These are phyloP conservation scores for Marasmius tenuissimus DNA, from an alignment of 1,284 basidiomycete species.

Conservation along the genomic window DNA sequence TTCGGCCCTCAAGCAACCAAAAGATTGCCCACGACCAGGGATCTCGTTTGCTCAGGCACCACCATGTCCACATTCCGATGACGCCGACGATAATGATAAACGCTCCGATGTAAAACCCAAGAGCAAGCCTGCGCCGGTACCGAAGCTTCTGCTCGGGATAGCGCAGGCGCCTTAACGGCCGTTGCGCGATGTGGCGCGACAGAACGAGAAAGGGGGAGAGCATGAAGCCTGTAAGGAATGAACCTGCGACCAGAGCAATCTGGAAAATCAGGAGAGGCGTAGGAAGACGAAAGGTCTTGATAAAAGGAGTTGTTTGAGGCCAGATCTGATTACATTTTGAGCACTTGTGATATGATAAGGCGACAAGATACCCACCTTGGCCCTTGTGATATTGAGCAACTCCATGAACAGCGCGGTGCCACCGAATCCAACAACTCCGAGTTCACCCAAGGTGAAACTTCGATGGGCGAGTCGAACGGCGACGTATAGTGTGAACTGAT, in stretches of 20 bases:
- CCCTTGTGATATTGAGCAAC: slow-evolving; percentile 77
- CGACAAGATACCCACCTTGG: slow-evolving; percentile 54
- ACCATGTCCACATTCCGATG: slow-evolving; percentile 92
- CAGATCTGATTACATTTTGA: slow-evolving; percentile 57
- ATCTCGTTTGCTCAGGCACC: slow-evolving; percentile 83
- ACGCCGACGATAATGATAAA: slow-evolving; percentile 79
- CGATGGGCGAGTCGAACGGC: slow-evolving; percentile 88
- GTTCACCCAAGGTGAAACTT: slow-evolving; percentile 94
- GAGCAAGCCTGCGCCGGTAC: slow-evolving; percentile 83
- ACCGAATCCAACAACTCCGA: slow-evolving; percentile 85
- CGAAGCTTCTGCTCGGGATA: slow-evolving; percentile 87
- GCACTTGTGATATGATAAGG: slow-evolving; percentile 6
- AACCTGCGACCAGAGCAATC: slow-evolving; percentile 90
- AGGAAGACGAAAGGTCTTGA: slow-evolving; percentile 92
- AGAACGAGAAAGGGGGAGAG: slow-evolving; percentile 94
- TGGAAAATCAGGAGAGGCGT: slow-evolving; percentile 93
- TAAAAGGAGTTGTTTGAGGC: slow-evolving; percentile 79
- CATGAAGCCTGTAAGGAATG: slow-evolving; percentile 88
- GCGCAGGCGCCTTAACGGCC: slow-evolving; percentile 85
- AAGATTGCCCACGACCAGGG: slow-evolving; percentile 89
- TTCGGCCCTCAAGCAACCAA: slow-evolving; percentile 74
- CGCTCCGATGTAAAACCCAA: slow-evolving; percentile 83
- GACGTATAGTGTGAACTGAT: slow-evolving; percentile 89
- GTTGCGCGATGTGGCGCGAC: slow-evolving; percentile 90
- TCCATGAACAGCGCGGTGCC: slow-evolving; percentile 89